These are phyloP conservation scores for Periconia macrospinosa DNA, from an alignment of 2,329 filamentous ascomycete genomes.

Conservation along the genomic window DNA sequence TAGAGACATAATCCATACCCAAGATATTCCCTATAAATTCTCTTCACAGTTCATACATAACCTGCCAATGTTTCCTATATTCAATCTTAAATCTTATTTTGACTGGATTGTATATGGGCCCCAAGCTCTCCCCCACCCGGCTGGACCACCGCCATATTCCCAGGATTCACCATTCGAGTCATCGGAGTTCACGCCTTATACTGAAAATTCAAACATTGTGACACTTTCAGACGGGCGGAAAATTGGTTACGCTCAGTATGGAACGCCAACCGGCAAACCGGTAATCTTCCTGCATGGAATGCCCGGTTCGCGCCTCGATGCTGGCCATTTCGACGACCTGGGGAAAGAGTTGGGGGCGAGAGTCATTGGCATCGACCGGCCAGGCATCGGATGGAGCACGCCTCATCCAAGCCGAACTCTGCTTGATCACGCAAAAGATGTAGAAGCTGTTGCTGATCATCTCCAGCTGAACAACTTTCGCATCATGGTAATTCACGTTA, in stretches of 20 bases:
- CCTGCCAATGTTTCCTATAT: background rate
- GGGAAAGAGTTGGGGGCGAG: slow-evolving; percentile 22
- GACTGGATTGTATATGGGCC: background rate
- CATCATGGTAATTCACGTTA: slow-evolving; percentile 20
- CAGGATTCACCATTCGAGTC: background rate
- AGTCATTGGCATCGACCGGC: slow-evolving; percentile 30
- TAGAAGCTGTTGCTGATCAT: slow-evolving; percentile 21
- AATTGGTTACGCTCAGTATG: slow-evolving; percentile 40
- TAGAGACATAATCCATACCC: no score
- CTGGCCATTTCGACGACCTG: slow-evolving; percentile 21
- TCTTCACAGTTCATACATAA: background rate
- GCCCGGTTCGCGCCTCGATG: slow-evolving; percentile 36
- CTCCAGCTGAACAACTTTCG: slow-evolving; percentile 23
- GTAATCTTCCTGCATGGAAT: slow-evolving; percentile 35
- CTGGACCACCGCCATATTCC: background rate
- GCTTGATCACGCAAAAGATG: slow-evolving; percentile 25
- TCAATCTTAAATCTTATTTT: background rate
- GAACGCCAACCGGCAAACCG: slow-evolving; percentile 24
- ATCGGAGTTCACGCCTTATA: background rate
- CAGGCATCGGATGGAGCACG: slow-evolving; percentile 32
- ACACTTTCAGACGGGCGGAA: slow-evolving; percentile 39
- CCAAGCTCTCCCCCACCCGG: background rate
- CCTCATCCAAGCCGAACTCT: slow-evolving; percentile 22
- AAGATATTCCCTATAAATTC: no score
- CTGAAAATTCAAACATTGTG: slow-evolving; percentile 28